phyloP scores from a whole-genome alignment of 1,139 yeast species.

The Taphrina communis region DNA sequence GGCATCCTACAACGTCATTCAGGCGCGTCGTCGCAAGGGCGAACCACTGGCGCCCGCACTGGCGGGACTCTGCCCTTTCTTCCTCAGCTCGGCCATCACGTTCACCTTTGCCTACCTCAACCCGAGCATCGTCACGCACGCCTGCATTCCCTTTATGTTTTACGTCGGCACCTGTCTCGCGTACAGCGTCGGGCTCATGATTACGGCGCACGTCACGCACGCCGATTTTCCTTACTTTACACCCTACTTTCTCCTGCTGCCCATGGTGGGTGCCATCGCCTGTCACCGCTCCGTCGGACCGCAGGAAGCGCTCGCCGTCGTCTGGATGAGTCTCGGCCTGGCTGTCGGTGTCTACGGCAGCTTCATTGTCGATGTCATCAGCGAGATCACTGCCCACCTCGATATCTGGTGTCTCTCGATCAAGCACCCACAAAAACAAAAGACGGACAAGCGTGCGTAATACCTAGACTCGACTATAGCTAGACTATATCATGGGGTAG shows the following conservation, averaged over 20 bases:
- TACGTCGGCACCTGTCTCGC: conserved; percentile 75
- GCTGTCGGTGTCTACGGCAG: conserved; percentile 50
- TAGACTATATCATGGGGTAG: background rate
- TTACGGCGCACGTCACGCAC: conserved; percentile 72
- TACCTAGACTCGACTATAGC: background rate
- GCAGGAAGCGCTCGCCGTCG: conserved; percentile 49
- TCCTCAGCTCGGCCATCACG: conserved; percentile 48
- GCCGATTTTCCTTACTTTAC: conserved; percentile 66
- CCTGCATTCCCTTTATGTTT: conserved; percentile 64
- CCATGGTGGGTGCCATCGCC: conserved; percentile 52
- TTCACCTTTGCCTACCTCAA: conserved; percentile 53
- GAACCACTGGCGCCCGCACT: conserved; percentile 48
- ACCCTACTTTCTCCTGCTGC: conserved; percentile 50
- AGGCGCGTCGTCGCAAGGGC: conserved; percentile 60
- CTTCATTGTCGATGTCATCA: conserved; percentile 52
- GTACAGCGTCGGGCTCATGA: conserved; percentile 61
- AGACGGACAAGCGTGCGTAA: conserved; percentile 17
- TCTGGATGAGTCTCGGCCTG: conserved; percentile 50
- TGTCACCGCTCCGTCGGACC: conserved; percentile 35
- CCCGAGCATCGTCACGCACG: conserved; percentile 52
- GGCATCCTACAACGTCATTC: conserved; percentile 60
- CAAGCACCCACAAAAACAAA: conserved; percentile 33
- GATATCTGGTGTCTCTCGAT: conserved; percentile 55
- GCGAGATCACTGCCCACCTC: conserved; percentile 52
- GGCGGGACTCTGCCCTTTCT: conserved; percentile 52